Evolutionary conservation across 2,329 filamentous ascomycete genomes (phyloP), one percentile per base, ranked within the genome.

Genomic region (Fusarium armeniacum): DNA sequence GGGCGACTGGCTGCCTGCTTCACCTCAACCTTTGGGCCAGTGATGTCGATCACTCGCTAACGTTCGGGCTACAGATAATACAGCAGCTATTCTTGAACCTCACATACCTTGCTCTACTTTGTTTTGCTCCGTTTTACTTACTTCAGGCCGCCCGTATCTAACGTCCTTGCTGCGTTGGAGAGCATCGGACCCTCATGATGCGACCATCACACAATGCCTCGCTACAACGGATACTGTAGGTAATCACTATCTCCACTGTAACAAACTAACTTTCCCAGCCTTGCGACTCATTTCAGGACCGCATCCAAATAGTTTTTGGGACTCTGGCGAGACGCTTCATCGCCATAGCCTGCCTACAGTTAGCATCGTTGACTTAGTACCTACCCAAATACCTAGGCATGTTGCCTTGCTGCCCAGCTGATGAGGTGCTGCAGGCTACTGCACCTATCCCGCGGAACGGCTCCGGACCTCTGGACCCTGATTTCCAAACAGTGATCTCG

Each of bases 401-500:
- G 43, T 33, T 44, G 40, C 45, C 40, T 57, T 26, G 43, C 44
- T 38, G 32, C 26, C 62, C 35, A 57, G 32, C 60, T 44, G 28
- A 51, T 57, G 61, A 59, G 22, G 55, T 58, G 30, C 51, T 46
- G 36, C 18, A 26, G 46, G 24, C 45, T 59, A 65, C 46, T 65
- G 52, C 52, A 69, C 50, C 46, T 69, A 46, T 65, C 40, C 52
- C 28, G 38, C 62, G 69, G 64, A 67, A 69, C 60, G 35, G 28
- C 67, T 72, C 67, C 67, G 65, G 60, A 67, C 50, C 44, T 70
- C 63, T 73, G 70, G 73, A 76, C 76, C 76, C 72, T 76, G 73
- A 77, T 75, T 73, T 68, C 71, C 69, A 62, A 73, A 69, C 65
- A 67, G 65, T 67, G 73, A 75, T 75, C 76, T 78, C 76, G 76